Percentiles rank a stretch among this genome's conserved stretches.
Conservation (phyloP, 352 stramenopile species). For the Aphanomyces astaci region DNA sequence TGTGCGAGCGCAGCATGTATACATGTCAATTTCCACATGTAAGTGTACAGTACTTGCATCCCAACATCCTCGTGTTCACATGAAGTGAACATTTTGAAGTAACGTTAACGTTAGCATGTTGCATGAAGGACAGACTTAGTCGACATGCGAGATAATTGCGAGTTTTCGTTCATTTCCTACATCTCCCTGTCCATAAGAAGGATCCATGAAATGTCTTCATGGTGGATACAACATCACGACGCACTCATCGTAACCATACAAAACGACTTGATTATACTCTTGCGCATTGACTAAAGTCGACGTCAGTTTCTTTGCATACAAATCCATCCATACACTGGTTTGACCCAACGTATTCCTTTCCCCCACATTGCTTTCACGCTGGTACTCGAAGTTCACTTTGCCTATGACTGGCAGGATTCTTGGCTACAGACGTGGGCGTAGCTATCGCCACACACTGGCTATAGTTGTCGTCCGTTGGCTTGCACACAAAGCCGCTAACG, state of each 20-base stretch:
- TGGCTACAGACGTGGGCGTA: not conserved
- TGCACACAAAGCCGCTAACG: conserved; percentile 1
- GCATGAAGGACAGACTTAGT: too few relatives aligned
- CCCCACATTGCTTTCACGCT: conserved; percentile 8
- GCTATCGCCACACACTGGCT: conserved; percentile 8
- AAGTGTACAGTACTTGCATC: too few relatives aligned
- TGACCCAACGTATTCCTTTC: not conserved
- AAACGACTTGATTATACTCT: too few relatives aligned
- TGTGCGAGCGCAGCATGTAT: too few relatives aligned
- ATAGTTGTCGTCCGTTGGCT: conserved; percentile 5
- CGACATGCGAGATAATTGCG: too few relatives aligned
- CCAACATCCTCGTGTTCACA: too few relatives aligned
- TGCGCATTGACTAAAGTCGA: not conserved
- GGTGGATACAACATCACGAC: not conserved
- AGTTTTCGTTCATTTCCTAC: too few relatives aligned
- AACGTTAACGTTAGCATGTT: too few relatives aligned
- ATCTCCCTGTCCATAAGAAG: too few relatives aligned
- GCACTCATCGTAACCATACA: too few relatives aligned
- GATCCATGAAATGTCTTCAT: not conserved
- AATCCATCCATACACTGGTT: conserved; percentile 5
- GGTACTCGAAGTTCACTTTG: conserved; percentile 1
- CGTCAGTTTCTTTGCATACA: not conserved
- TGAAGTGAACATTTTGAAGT: too few relatives aligned
- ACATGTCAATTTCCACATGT: too few relatives aligned
- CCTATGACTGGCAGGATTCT: not conserved